These are phyloP conservation scores for Gelatoporia subvermispora DNA, from an alignment of 768 basidiomycete genomes.

Conservation along the genomic window DNA sequence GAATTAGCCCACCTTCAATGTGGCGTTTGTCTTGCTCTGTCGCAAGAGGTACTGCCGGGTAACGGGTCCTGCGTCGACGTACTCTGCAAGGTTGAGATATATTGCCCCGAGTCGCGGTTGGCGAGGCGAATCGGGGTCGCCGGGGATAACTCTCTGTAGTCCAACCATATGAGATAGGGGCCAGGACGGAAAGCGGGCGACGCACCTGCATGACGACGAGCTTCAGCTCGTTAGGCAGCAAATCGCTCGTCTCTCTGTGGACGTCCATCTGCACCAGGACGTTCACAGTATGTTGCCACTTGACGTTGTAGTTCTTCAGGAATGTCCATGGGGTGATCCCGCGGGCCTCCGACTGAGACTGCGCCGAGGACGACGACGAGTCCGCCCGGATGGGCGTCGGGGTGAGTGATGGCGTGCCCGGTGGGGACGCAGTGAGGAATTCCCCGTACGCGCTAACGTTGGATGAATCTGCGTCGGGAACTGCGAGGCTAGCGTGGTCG, in stretches of 20 bases:
- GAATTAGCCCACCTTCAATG: conserved; percentile 49
- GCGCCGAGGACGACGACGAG: conserved; percentile 15
- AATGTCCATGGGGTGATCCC: conserved; percentile 58
- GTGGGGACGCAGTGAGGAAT: conserved; percentile 7
- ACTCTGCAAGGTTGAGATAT: conserved; percentile 71
- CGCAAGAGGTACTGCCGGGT: conserved; percentile 63
- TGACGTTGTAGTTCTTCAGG: conserved; percentile 60
- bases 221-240: conserved; percentile 60
- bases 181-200: not conserved
- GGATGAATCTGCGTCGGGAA: conserved; percentile 1
- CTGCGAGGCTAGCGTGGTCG: not conserved
- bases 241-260: conserved; percentile 41
- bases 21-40: conserved; percentile 77
- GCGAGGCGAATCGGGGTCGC: conserved; percentile 50
- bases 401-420: conserved; percentile 9
- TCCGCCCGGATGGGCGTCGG: conserved; percentile 7
- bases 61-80: conserved; percentile 53
- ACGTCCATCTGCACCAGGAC: conserved; percentile 58
- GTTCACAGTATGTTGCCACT: conserved; percentile 56
- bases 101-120: conserved; percentile 63
- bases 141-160: conserved; percentile 46
- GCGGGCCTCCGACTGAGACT: conserved; percentile 30
- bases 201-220: conserved; percentile 55
- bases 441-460: conserved; percentile 5
- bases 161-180: conserved; percentile 8